phyloP scores from a whole-genome alignment of 1,284 basidiomycete species.

The Naganishia sp. region DNA sequence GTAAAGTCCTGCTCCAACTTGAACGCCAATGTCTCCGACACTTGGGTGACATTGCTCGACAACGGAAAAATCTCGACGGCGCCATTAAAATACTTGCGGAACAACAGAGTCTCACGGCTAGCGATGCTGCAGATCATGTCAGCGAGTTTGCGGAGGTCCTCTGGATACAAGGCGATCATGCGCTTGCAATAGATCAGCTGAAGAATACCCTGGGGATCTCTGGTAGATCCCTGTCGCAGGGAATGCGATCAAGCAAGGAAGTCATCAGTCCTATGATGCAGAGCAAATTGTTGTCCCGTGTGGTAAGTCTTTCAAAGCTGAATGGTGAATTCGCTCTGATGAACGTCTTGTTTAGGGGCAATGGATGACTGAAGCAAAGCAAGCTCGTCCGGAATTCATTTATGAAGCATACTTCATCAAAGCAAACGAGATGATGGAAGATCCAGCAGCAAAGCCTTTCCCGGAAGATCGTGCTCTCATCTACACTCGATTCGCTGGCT shows the following conservation, averaged over 20 bases:
- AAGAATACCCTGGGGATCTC: slow-evolving; percentile 46
- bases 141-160: slow-evolving; percentile 86
- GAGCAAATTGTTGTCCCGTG: slow-evolving; percentile 53
- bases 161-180: slow-evolving; percentile 83
- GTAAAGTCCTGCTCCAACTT: slow-evolving; percentile 60
- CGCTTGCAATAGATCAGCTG: slow-evolving; percentile 75
- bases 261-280: not conserved
- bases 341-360: slow-evolving; percentile 63
- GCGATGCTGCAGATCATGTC: slow-evolving; percentile 59
- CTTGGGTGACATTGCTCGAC: slow-evolving; percentile 73
- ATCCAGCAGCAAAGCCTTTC: slow-evolving; percentile 9
- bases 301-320: slow-evolving; percentile 58
- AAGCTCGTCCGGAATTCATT: slow-evolving; percentile 72
- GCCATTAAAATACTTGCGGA: slow-evolving; percentile 81
- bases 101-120: slow-evolving; percentile 65
- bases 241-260: slow-evolving; percentile 16
- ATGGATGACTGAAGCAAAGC: slow-evolving; percentile 83
- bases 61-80: slow-evolving; percentile 70
- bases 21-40: slow-evolving; percentile 72
- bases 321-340: not conserved
- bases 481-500: slow-evolving; percentile 77
- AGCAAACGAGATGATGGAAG: not conserved
- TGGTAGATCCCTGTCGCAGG: not conserved
- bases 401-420: slow-evolving; percentile 67
- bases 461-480: slow-evolving; percentile 62